A percentile compares a stretch with the other conserved stretches of the same genome.
These are phyloP conservation scores for Geosiphon pyriformis DNA, from an alignment of 192 early-diverging fungal species.

Conservation along the genomic window DNA sequence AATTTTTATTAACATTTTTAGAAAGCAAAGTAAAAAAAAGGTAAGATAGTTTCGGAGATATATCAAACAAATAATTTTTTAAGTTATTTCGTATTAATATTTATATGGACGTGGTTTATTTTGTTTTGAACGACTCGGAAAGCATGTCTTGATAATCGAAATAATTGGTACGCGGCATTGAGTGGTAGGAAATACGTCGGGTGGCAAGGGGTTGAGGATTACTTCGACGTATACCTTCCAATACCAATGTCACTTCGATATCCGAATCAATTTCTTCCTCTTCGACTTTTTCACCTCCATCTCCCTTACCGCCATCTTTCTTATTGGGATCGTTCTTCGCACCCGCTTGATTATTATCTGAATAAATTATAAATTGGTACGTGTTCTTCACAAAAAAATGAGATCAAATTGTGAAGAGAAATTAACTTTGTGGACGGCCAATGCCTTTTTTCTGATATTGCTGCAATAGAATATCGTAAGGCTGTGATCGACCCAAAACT, in stretches of 20 bases:
- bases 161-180: not conserved
- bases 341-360: constrained; percentile 28
- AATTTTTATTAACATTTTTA: too few species aligned
- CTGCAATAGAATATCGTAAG: constrained; percentile 74
- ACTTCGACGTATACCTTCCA: constrained; percentile 57
- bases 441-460: constrained; percentile 73
- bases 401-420: not conserved
- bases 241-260: constrained; percentile 64
- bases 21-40: too few species aligned
- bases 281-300: constrained; percentile 39
- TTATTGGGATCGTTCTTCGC: constrained; percentile 15
- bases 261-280: constrained; percentile 60
- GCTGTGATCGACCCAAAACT: constrained; percentile 77
- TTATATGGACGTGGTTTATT: too few species aligned
- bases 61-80: too few species aligned
- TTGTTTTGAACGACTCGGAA: not conserved
- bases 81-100: too few species aligned
- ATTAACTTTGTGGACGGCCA: constrained; percentile 50
- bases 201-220: constrained; percentile 60
- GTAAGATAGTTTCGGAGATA: too few species aligned
- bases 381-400: not conserved
- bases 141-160: not conserved
- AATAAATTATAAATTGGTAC: not conserved
- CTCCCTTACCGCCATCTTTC: constrained; percentile 34
- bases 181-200: constrained; percentile 21